A percentile compares a stretch with the other conserved stretches of the same genome.
phyloP scores from a whole-genome alignment of 495 filamentous ascomycete genomes.

The Parachaetomium inaequale region DNA sequence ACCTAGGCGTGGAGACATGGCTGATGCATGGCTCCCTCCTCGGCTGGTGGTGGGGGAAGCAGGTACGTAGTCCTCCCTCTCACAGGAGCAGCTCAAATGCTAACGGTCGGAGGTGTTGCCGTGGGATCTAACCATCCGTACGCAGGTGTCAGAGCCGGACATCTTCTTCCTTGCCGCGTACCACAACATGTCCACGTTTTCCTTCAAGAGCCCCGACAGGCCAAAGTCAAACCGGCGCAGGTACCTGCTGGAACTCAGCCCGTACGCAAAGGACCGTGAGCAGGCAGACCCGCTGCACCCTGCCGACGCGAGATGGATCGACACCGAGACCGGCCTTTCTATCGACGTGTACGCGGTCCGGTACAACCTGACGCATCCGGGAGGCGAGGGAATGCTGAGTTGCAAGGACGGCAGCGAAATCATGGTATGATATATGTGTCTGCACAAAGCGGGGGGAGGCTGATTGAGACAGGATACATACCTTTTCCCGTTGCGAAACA shows the following conservation, averaged over 20 bases:
- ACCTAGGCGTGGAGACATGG: conserved; percentile 37
- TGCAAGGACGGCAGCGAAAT: conserved; percentile 44
- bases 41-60: conserved; percentile 36
- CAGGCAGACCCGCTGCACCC: conserved; percentile 60
- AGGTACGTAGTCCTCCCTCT: conserved; percentile 13
- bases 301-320: conserved; percentile 75
- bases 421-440: neutral
- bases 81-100: neutral
- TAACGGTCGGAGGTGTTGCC: conserved; percentile 50
- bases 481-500: conserved; percentile 2
- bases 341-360: conserved; percentile 63
- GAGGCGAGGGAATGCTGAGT: conserved; percentile 36
- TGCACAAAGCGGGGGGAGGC: neutral
- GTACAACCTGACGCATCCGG: conserved; percentile 30
- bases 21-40: conserved; percentile 30
- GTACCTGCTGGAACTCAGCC: conserved; percentile 71
- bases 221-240: conserved; percentile 46
- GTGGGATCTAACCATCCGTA: conserved; percentile 73
- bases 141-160: conserved; percentile 62
- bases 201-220: conserved; percentile 47
- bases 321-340: conserved; percentile 65
- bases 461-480: conserved; percentile 16
- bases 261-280: conserved; percentile 57
- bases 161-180: conserved; percentile 61
- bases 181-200: conserved; percentile 61